Evolutionary conservation across 2,329 filamentous ascomycete species (phyloP).

Genomic region (Juglanconis juglandina): DNA sequence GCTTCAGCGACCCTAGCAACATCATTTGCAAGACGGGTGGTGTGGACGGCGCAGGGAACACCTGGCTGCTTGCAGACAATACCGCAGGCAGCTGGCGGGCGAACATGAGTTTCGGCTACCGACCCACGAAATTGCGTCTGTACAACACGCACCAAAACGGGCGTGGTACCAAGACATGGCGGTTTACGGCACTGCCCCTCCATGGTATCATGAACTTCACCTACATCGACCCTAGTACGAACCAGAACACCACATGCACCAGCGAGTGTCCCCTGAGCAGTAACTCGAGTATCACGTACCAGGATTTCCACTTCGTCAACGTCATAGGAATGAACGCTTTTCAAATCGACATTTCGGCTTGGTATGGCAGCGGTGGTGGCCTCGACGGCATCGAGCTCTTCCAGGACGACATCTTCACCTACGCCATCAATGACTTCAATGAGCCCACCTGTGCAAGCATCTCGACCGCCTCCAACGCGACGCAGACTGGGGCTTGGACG

Average conservation of each 20-base stretch:
- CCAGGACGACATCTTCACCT: constrained; percentile 78
- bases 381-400: constrained; percentile 84
- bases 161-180: constrained; percentile 82
- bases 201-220: constrained; percentile 96
- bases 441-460: constrained; percentile 74
- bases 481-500: constrained; percentile 70
- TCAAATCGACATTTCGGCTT: constrained; percentile 78
- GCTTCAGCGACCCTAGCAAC: constrained; percentile 72
- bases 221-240: constrained; percentile 72
- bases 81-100: constrained; percentile 80
- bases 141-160: constrained; percentile 84
- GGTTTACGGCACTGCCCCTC: constrained; percentile 79
- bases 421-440: constrained; percentile 84
- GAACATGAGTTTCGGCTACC: constrained; percentile 76
- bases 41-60: constrained; percentile 66
- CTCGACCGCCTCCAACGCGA: constrained; percentile 62
- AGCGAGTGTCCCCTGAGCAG: constrained; percentile 79
- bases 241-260: constrained; percentile 69
- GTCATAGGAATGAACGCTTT: constrained; percentile 83
- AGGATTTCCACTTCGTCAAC: constrained; percentile 92
- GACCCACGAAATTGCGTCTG: constrained; percentile 80
- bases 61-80: constrained; percentile 77
- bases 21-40: constrained; percentile 76
- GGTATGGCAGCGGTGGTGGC: constrained; percentile 82
- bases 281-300: constrained; percentile 62